Evolutionary conservation across 768 basidiomycete species (phyloP).

Genomic region (Artomyces pyxidatus): DNA sequence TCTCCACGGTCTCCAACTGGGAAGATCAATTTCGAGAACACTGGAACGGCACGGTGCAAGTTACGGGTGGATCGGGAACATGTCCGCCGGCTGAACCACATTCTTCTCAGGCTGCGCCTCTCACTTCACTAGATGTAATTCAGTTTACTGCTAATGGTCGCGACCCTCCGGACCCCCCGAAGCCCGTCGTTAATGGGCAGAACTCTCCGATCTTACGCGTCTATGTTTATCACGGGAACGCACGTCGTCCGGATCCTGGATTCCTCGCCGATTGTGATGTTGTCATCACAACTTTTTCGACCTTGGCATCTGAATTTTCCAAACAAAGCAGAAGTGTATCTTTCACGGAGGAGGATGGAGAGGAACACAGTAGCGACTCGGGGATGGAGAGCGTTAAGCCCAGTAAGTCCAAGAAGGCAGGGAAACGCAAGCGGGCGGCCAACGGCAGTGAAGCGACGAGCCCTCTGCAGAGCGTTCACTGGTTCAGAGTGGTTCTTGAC

Average conservation of each 20-base stretch:
- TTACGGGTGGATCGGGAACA: constrained; percentile 72
- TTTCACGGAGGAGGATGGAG: constrained; percentile 50
- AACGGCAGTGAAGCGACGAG: constrained; percentile 53
- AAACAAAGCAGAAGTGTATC: constrained; percentile 70
- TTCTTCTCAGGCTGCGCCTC: not conserved
- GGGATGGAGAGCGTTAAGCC: constrained; percentile 57
- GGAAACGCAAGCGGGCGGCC: constrained; percentile 26
- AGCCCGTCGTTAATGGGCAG: not conserved
- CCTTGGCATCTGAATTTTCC: constrained; percentile 90
- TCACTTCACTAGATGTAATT: not conserved
- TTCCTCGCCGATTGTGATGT: constrained; percentile 93
- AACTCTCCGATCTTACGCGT: constrained; percentile 51
- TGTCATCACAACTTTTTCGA: constrained; percentile 96
- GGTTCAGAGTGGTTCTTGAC: constrained; percentile 93
- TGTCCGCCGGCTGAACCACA: constrained; percentile 1
- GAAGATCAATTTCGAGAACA: constrained; percentile 98
- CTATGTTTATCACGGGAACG: constrained; percentile 93
- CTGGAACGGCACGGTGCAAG: constrained; percentile 82
- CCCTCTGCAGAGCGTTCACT: constrained; percentile 87
- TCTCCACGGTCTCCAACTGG: constrained; percentile 97
- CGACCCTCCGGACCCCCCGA: not conserved
- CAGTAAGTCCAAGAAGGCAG: constrained; percentile 54
- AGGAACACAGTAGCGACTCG: constrained; percentile 59
- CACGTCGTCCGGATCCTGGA: constrained; percentile 75
- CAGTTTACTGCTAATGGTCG: not conserved